These are phyloP conservation scores for Malassezia yamatoensis DNA, from an alignment of 1,284 basidiomycete genomes.

Conservation along the genomic window DNA sequence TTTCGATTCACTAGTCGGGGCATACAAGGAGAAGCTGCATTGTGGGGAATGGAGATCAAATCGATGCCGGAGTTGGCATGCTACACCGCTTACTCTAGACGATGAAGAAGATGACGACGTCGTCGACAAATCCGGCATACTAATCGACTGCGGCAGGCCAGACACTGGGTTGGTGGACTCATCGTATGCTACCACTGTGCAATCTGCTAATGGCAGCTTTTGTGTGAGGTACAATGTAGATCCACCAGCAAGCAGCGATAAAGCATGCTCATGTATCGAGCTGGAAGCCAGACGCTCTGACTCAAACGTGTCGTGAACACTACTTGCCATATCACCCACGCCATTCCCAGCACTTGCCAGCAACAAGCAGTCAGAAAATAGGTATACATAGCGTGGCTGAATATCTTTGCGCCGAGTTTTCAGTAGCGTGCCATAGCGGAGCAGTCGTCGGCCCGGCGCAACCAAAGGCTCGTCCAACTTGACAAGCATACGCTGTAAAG, in stretches of 20 bases:
- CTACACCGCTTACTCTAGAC: background rate
- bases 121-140: conserved; percentile 4
- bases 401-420: conserved; percentile 44
- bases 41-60: conserved; percentile 45
- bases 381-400: conserved; percentile 42
- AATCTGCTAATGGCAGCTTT: conserved; percentile 40
- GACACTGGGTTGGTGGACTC: conserved; percentile 2
- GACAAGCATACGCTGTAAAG: conserved; percentile 34
- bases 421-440: conserved; percentile 36
- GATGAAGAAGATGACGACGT: too few relatives aligned
- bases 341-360: conserved; percentile 48
- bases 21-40: conserved; percentile 46
- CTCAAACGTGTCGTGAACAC: background rate
- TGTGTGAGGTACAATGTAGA: conserved; percentile 36
- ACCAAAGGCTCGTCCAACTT: conserved; percentile 39
- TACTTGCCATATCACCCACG: background rate
- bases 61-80: conserved; percentile 22
- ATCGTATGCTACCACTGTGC: conserved; percentile 40
- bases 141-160: conserved; percentile 1
- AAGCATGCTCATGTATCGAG: conserved; percentile 17
- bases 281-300: too few relatives aligned
- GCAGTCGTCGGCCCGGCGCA: conserved; percentile 35
- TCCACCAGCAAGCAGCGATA: conserved; percentile 22
- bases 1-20: conserved; percentile 25
- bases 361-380: conserved; percentile 45